Evolutionary conservation across 805 yeast species (phyloP).

Genomic region (Sugiyamaella americana): DNA sequence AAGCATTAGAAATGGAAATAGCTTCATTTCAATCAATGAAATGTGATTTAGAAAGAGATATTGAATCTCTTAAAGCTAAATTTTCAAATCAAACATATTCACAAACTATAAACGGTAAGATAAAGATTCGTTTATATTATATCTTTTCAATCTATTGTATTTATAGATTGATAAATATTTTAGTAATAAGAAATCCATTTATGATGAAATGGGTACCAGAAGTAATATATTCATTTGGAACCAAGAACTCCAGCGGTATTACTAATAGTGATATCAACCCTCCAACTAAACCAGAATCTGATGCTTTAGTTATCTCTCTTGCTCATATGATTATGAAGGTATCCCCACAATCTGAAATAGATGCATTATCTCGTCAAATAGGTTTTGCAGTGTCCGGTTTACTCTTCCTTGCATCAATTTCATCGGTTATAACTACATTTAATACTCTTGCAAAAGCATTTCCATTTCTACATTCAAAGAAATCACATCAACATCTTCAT

Average conservation of each 20-base stretch:
- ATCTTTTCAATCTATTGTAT: constrained; percentile 37
- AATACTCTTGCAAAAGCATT: constrained; percentile 29
- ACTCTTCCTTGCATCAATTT: constrained; percentile 32
- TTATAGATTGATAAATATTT: constrained; percentile 34
- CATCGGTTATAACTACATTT: constrained; percentile 33
- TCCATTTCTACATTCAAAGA: constrained; percentile 18
- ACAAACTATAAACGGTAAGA: constrained; percentile 30
- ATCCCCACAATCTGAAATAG: constrained; percentile 24
- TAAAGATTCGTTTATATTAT: constrained; percentile 24
- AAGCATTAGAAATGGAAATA: constrained; percentile 28
- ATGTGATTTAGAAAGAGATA: constrained; percentile 30
- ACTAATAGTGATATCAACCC: not conserved
- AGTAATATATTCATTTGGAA: constrained; percentile 2
- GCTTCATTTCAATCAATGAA: constrained; percentile 31
- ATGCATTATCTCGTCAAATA: constrained; percentile 35
- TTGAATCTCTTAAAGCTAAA: constrained; percentile 22
- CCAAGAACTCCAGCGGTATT: not conserved
- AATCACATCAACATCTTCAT: not conserved
- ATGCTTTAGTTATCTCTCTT: constrained; percentile 24
- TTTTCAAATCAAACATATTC: constrained; percentile 23
- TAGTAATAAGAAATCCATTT: constrained; percentile 28
- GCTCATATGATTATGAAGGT: constrained; percentile 20
- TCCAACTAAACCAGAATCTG: constrained; percentile 12
- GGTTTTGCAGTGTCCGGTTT: constrained; percentile 37
- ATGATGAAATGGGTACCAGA: not conserved